Evolutionary conservation across 208 protist species (phyloP).

Genomic region (Leishmania tarentolae): DNA sequence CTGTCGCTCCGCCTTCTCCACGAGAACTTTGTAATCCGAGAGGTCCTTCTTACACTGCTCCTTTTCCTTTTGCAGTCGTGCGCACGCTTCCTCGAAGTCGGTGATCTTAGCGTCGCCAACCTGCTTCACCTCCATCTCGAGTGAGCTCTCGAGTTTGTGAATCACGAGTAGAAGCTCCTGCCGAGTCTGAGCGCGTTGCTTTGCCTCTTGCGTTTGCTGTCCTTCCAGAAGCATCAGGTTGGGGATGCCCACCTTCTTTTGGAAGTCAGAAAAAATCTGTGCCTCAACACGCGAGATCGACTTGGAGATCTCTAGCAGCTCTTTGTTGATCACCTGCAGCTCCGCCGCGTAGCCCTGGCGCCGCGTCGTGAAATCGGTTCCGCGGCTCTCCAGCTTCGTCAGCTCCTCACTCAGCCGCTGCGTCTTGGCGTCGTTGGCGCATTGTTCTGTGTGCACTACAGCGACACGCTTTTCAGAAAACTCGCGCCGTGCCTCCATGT

Average conservation of each 20-base stretch:
- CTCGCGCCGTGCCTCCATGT: constrained; percentile 69
- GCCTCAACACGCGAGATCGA: constrained; percentile 81
- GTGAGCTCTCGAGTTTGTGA: constrained; percentile 74
- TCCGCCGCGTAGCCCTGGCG: constrained; percentile 30
- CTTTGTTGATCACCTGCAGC: constrained; percentile 42
- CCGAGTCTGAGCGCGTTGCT: constrained; percentile 65
- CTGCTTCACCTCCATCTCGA: constrained; percentile 74
- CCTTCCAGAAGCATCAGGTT: constrained; percentile 93
- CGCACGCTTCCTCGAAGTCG: constrained; percentile 45
- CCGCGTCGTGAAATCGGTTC: constrained; percentile 18
- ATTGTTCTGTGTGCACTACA: constrained; percentile 42
- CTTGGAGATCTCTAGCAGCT: constrained; percentile 50
- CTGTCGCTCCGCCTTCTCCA: constrained; percentile 57
- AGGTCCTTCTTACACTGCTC: constrained; percentile 65
- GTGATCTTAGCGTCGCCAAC: constrained; percentile 38
- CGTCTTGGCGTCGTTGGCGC: constrained; percentile 45
- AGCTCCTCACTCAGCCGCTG: constrained; percentile 30
- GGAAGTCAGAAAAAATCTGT: constrained; percentile 91
- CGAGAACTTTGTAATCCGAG: constrained; percentile 49
- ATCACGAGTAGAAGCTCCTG: constrained; percentile 78
- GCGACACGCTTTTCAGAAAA: constrained; percentile 53
- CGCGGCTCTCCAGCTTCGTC: constrained; percentile 26
- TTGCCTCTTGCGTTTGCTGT: constrained; percentile 39
- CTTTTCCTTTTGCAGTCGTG: constrained; percentile 51
- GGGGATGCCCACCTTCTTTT: constrained; percentile 75